Evolutionary conservation across 1,284 basidiomycete species (phyloP), one percentile per base, ranked within the genome.

Genomic region (Leccinum subrobustum): DNA sequence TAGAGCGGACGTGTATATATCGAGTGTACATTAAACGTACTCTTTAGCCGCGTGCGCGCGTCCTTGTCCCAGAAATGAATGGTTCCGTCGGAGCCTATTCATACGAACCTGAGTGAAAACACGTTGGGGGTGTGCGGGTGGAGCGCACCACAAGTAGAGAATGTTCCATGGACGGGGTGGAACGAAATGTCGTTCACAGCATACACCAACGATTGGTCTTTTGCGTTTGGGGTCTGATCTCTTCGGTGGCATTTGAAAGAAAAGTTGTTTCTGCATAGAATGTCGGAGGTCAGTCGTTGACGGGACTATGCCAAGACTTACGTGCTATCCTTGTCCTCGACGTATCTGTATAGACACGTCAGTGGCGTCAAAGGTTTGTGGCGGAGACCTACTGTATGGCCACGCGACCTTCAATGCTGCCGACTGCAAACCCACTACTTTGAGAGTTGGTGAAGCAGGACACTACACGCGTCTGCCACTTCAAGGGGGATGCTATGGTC

Each of bases 201-300:
- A 71, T 86, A 98, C 14, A 98, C 91, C 54, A 95, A 79, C 0
- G 90, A 87, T 66, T 92, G 87, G 63, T 92, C 88, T 70, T 91
- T 90, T 51, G 81, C 68, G 48, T 79, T 83, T 4, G 87, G 84
- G 2, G 78, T 72, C 59, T 83, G 78, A 65, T 95, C 93, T 57
- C 86, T 86, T 47, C 96, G 92, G 74, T 98, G 96, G 71, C 96
- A 98, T 71, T 95, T 96, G 84, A 98, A 98, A 0, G 93, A 95
- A 73, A 96, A 97, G 77, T 96, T 96, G 73, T 87, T 84, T 60
- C 89, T 92, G 63, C 25, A 56, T 31, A 51, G 52, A 33, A 39
- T 29, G 33, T 73, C 25, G 74, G 47, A 60, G 47, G 62, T 5
- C 53, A 57, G 56, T 18, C 16, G 6, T 25, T 18, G 2, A 12